Evolutionary conservation across 1,139 yeast genomes (phyloP).

Genomic region (Sugiyamaella novakii): DNA sequence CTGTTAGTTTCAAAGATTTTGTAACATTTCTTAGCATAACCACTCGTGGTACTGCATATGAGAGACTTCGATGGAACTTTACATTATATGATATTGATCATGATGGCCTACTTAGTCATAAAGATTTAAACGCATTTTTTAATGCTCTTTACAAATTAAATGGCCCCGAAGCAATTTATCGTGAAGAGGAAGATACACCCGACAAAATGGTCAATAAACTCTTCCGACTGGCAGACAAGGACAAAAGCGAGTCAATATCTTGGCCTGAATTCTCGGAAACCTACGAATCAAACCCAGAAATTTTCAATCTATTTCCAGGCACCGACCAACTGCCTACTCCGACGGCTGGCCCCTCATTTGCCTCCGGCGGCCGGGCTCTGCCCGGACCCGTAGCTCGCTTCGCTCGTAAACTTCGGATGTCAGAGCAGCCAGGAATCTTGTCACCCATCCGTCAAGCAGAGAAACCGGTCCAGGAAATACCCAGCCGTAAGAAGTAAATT

Average conservation of each 20-base stretch:
- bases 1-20: not conserved
- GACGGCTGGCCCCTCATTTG: not conserved
- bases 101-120: constrained; percentile 6
- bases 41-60: constrained; percentile 1
- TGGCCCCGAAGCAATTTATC: not conserved
- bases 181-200: not conserved
- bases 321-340: not conserved
- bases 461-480: no score
- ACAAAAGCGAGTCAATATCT: not conserved
- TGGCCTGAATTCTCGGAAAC: constrained; percentile 1
- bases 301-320: constrained; percentile 2
- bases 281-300: not conserved
- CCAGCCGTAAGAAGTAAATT: no score
- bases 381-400: not conserved
- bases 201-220: not conserved
- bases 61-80: constrained; percentile 3
- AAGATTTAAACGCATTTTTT: constrained; percentile 2
- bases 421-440: no score
- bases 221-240: not conserved
- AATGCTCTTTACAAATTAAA: not conserved
- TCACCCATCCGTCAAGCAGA: no score
- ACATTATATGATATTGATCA: constrained; percentile 2
- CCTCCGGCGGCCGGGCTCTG: not conserved
- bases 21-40: not conserved
- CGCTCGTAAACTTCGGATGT: no score